A percentile compares a stretch with the other conserved stretches of the same genome.
These are phyloP conservation scores for Colletotrichum eremochloae DNA, from an alignment of 2,329 filamentous ascomycete genomes.

Conservation along the genomic window DNA sequence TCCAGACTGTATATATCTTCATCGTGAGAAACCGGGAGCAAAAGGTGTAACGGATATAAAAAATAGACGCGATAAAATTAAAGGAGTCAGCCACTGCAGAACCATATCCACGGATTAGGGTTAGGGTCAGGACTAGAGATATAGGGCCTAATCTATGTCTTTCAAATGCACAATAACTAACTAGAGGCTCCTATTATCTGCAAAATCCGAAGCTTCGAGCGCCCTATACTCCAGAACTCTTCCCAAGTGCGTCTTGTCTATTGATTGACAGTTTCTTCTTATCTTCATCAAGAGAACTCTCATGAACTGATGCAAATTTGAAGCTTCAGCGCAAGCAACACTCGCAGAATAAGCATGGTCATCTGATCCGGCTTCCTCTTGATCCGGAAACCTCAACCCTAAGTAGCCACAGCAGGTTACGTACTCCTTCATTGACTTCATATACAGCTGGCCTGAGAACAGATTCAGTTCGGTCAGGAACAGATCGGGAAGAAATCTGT, in stretches of 20 bases:
- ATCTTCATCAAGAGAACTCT: constrained; percentile 53
- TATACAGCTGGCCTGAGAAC: constrained; percentile 77
- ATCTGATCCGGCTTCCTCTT: constrained; percentile 17
- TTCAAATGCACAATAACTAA: neutral
- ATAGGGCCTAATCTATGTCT: neutral
- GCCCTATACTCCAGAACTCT: neutral
- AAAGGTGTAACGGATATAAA: too few species aligned
- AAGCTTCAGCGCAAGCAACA: neutral
- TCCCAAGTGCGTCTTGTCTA: constrained; percentile 55
- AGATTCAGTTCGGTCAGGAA: constrained; percentile 66
- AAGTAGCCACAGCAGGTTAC: constrained; percentile 63
- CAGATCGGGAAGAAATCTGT: fast-evolving
- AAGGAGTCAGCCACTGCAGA: too few species aligned
- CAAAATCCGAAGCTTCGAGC: constrained; percentile 3
- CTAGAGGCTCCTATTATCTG: fast-evolving
- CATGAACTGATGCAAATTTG: constrained; percentile 51
- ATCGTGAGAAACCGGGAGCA: neutral
- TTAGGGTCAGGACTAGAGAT: too few species aligned
- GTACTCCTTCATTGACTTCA: constrained; percentile 69
- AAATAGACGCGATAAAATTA: neutral
- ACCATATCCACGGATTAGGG: too few species aligned
- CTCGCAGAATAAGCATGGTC: neutral
- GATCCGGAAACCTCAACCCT: constrained; percentile 54
- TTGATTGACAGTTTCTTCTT: constrained; percentile 53
- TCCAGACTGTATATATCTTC: neutral